These are phyloP conservation scores for Aspergillus cristatus DNA, from an alignment of 495 filamentous ascomycete genomes.

Conservation along the genomic window DNA sequence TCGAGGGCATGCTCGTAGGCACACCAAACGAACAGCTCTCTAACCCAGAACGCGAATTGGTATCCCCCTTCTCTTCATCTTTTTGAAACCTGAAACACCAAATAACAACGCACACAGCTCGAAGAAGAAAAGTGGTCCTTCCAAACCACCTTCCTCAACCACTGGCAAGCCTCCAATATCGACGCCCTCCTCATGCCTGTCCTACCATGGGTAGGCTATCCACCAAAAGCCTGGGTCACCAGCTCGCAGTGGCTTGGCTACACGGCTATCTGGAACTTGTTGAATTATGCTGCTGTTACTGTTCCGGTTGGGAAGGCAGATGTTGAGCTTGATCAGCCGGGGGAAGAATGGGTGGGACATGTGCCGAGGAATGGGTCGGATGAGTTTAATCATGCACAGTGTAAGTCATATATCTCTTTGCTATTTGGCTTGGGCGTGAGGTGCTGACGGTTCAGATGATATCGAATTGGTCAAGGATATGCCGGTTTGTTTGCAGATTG, in stretches of 20 bases:
- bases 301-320: conserved; percentile 45
- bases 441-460: conserved; percentile 21
- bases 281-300: conserved; percentile 53
- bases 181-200: conserved; percentile 61
- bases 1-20: conserved; percentile 40
- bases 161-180: conserved; percentile 48
- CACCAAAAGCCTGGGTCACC: conserved; percentile 38
- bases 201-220: conserved; percentile 43
- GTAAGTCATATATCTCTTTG: conserved; percentile 16
- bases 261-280: conserved; percentile 57
- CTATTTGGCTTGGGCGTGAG: background rate
- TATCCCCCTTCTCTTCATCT: conserved; percentile 1
- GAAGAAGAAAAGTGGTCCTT: conserved; percentile 25
- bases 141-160: conserved; percentile 26
- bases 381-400: conserved; percentile 34
- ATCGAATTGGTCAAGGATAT: conserved; percentile 38
- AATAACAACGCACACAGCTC: conserved; percentile 10
- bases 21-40: conserved; percentile 20
- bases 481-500: conserved; percentile 47
- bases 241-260: conserved; percentile 53
- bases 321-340: conserved; percentile 18
- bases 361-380: conserved; percentile 31
- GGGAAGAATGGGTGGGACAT: conserved; percentile 25
- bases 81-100: background rate
- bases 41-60: conserved; percentile 20